Evolutionary conservation across 495 filamentous ascomycete species (phyloP), one percentile per base, ranked within the genome.

Genomic region (Podospora comata): DNA sequence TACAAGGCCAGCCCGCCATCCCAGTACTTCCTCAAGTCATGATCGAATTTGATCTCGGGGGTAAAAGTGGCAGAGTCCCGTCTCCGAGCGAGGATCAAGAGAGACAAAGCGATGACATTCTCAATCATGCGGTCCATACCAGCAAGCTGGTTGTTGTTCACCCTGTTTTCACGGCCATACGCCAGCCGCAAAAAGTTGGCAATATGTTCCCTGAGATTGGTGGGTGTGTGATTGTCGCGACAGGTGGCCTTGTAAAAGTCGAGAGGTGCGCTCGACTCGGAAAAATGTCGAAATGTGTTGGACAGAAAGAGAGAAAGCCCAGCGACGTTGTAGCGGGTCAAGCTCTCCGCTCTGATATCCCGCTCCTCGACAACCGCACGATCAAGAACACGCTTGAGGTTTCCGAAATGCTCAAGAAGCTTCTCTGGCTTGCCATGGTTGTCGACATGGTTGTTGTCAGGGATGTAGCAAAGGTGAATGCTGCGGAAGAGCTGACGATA

Each of bases 391-490:
- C 13, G n/a, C n/a, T 58, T 19, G 13, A 66, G 64, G 2, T 18
- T 5, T 19, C 60, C 2, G 26, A 66, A 60, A 19, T 66, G 53
- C 53, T 59, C n/a, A 6, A 66, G 28, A 3, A 60, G 26, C 26
- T 58, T 57, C 15, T 26, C 64, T 7, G 53, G 64, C 64, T 66
- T 26, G 16, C 16, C n/a, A 44, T 58, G 53, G 64, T 16, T 3
- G 6, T 54, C 26, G n/a, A 58, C 23, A 5, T 58, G 53, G 9
- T 56, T 55, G 2, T 56, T 54, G 7, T 66, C 64, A 9, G 64
- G 64, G 20, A 66, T 66, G 30, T 66, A 59, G 28, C 64, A 66
- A 54, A 54, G 60, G 54, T 59, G 64, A 30, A 66, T 66, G 3
- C 30, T 26, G 53, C 57, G 64, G 27, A 66, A 66, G 13, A 66